Percentiles rank a stretch among this genome's conserved stretches.
These are phyloP conservation scores for Phialophora expanda DNA, from an alignment of 2,329 filamentous ascomycete species.

Conservation along the genomic window DNA sequence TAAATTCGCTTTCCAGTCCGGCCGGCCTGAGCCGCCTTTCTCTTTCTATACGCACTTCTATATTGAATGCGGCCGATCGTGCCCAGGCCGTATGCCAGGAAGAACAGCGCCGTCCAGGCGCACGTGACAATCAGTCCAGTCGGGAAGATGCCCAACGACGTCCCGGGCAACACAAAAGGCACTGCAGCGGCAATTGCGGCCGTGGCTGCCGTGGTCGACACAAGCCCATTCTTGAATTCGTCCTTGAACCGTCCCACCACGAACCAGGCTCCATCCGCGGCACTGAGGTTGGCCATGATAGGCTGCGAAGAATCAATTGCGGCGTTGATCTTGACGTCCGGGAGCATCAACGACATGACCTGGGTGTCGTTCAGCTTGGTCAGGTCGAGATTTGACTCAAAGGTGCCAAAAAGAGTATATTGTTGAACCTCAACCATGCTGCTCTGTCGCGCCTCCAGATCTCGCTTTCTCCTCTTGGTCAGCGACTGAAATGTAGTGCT, in stretches of 20 bases:
- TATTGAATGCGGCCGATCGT: slow-evolving; percentile 44
- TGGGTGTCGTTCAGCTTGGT: slow-evolving; percentile 42
- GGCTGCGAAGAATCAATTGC: slow-evolving; percentile 31
- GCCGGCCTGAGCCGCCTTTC: slow-evolving; percentile 34
- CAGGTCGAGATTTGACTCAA: slow-evolving; percentile 40
- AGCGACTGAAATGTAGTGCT: slow-evolving; percentile 37
- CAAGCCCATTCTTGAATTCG: slow-evolving; percentile 35
- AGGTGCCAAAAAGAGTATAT: slow-evolving; percentile 44
- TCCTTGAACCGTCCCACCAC: slow-evolving; percentile 44
- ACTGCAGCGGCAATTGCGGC: slow-evolving; percentile 39
- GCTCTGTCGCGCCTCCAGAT: slow-evolving; percentile 25
- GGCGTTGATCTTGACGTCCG: slow-evolving; percentile 44
- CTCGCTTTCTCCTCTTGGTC: slow-evolving; percentile 34
- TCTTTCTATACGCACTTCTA: slow-evolving; percentile 43
- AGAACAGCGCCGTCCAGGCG: slow-evolving; percentile 44
- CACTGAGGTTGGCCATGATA: slow-evolving; percentile 43
- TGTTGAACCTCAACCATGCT: slow-evolving; percentile 42
- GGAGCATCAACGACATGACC: slow-evolving; percentile 44
- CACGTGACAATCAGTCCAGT: slow-evolving; percentile 44
- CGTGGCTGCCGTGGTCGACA: slow-evolving; percentile 37
- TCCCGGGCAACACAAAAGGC: slow-evolving; percentile 45
- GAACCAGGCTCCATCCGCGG: slow-evolving; percentile 45
- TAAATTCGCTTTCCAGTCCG: slow-evolving; percentile 36
- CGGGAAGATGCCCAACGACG: slow-evolving; percentile 43
- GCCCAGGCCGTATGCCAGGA: slow-evolving; percentile 44